These are phyloP conservation scores for Aureobasidium zeae DNA, from an alignment of 2,329 filamentous ascomycete genomes.

Conservation along the genomic window DNA sequence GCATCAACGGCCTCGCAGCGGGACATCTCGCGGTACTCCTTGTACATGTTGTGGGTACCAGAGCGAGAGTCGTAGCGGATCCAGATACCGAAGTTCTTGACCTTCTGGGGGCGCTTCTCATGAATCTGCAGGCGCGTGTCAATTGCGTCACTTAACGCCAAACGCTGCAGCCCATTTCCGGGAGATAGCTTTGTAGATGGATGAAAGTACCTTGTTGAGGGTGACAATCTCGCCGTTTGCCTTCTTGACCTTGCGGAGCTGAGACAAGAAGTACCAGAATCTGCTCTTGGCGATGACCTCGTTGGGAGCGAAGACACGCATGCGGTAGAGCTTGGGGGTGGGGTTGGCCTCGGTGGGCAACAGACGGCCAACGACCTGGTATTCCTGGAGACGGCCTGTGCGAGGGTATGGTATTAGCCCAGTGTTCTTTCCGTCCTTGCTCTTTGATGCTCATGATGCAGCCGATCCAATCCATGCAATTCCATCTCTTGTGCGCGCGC, in stretches of 20 bases:
- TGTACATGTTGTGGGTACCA: conserved; percentile 99
- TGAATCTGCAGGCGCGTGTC: conserved; percentile 54
- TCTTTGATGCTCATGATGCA: conserved; percentile 14
- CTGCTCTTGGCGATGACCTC: conserved; percentile 97
- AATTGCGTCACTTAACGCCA: conserved; percentile 15
- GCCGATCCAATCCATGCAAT: conserved; percentile 5
- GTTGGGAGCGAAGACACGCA: conserved; percentile 99
- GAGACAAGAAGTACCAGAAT: conserved; percentile 99
- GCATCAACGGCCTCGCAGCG: conserved; percentile 90
- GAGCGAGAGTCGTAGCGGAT: conserved; percentile 99
- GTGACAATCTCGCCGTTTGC: conserved; percentile 98
- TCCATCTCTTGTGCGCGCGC: conserved; percentile 8
- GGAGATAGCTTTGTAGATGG: conserved; percentile 18
- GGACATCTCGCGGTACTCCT: conserved; percentile 99
- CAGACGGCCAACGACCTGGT: conserved; percentile 99
- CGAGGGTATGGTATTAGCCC: conserved; percentile 28
- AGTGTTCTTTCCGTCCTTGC: conserved; percentile 15
- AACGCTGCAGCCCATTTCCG: conserved; percentile 18
- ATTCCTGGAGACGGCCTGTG: conserved; percentile 98
- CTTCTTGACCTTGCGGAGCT: conserved; percentile 99
- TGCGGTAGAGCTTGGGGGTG: conserved; percentile 97
- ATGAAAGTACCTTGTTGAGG: conserved; percentile 69
- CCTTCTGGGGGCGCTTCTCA: conserved; percentile 98
- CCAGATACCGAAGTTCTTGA: conserved; percentile 99
- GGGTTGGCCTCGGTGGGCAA: conserved; percentile 96